These are phyloP conservation scores for Aureobasidium sp. DNA, from an alignment of 2,329 filamentous ascomycete species.

Conservation along the genomic window DNA sequence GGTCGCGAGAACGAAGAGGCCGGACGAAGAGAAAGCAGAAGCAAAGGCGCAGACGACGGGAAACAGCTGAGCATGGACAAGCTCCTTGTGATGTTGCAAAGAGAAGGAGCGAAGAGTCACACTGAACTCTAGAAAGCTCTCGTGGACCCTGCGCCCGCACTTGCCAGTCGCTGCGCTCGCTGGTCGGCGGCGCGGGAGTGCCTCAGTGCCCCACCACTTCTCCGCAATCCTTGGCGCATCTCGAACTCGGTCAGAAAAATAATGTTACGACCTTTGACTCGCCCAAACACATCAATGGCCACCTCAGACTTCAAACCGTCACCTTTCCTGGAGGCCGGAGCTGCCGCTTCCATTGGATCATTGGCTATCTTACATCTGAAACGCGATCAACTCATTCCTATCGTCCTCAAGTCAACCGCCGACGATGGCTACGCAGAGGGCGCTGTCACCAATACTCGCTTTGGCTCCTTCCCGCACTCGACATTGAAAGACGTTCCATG, in stretches of 20 bases:
- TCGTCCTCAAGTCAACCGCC: conserved; percentile 44
- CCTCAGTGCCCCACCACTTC: conserved; percentile 8
- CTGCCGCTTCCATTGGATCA: conserved; percentile 51
- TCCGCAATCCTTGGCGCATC: conserved; percentile 5
- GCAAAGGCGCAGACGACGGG: not conserved
- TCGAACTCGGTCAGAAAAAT: not conserved
- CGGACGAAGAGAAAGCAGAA: not conserved
- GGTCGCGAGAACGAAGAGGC: not conserved
- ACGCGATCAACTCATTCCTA: conserved; percentile 73
- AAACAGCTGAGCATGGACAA: not conserved
- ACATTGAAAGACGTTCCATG: conserved; percentile 62
- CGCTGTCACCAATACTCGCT: conserved; percentile 72
- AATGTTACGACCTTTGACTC: not conserved
- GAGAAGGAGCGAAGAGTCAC: not conserved
- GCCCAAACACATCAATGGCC: conserved; percentile 6
- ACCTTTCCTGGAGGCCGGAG: conserved; percentile 68
- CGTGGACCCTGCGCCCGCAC: not conserved
- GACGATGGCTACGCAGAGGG: conserved; percentile 34
- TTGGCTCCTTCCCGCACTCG: conserved; percentile 61
- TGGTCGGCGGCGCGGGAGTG: not conserved
- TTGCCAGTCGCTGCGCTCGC: not conserved
- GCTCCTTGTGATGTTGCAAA: not conserved
- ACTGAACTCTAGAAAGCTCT: not conserved
- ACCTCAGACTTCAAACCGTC: conserved; percentile 37
- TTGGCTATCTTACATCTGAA: conserved; percentile 83